Evolutionary conservation across 768 basidiomycete species (phyloP), one percentile per base, ranked within the genome.

Genomic region (Asterophora parasitica): DNA sequence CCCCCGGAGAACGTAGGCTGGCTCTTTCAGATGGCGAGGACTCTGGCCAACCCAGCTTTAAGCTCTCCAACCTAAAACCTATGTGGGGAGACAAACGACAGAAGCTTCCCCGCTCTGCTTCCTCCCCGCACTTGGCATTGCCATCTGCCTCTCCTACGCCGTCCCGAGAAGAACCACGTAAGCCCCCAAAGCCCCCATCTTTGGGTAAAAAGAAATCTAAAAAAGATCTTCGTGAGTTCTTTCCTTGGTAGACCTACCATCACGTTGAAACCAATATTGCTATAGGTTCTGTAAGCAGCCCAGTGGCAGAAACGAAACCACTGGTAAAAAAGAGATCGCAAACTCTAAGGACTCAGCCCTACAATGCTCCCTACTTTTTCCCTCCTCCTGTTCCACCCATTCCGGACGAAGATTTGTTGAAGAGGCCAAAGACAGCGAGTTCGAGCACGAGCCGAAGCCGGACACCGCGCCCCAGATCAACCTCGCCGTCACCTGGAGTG

Each of bases 331-430:
- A 70, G 52, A 63, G 64, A 35, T 65, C 69, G 3, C 60, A 63
- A 42, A 58, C 64, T 0, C 56, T 67, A 16, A 60, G 74, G 27
- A 83, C 82, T 1, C 69, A 78, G 41, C 82, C 83, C 2, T 85
- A 83, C 53, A 76, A 78, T 48, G 81, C 80, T 4, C 81, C 82
- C 1, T 83, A 80, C 57, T 82, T 79, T 62, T 76, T 78, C 55
- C 74, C 78, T 15, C 64, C 71, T 5, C 82, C 82, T 2, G 55
- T 64, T 1, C 59, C 50, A 13, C 13, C 26, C 49, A 55, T 27
- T 53, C 55, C 44, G 20, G 7, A 35, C 7, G 45, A n/a, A 41
- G 31, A 17, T 42, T 28, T 11, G n/a, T n/a, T 28, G 15, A 44
- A 45, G 28, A 44, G 48, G 6, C 62, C 53, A 46, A 56, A 35